Base-by-base conservation (phyloP, 805 yeast genomes). In the Candida silvicultrix region DNA sequence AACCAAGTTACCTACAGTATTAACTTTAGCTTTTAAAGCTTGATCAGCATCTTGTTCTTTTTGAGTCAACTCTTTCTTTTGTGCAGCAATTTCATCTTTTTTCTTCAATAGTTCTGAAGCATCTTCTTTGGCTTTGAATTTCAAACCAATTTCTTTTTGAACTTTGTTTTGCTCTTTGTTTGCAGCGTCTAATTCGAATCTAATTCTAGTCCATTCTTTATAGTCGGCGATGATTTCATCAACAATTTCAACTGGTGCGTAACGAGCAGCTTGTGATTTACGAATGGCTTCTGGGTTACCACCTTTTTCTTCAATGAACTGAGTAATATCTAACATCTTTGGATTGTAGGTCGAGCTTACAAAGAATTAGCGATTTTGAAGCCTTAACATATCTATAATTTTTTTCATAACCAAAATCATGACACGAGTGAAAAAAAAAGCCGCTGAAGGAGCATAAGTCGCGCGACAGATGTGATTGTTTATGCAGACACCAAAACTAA, bases 281-380 rank as follows among this genome's bases (percentile, higher is more conserved):
- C 85, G 85, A 64, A 94, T 89, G 45, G 73, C 73, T 56, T 90
- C 92, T 38, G 99, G 97, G 67, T 90, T 80, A 52, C 99, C 99
- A 49, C 99, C 99, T 70, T 89, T 92, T 64, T 94, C 99, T 57
- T 83, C 96, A 57, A 94, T 83, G 66, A 94, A 94, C 64, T 86
- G 85, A 55, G 84, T 74, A 55, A 94, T 88, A 68, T 94, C 99
- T 70, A 94, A 81, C 99, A 94, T 92, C n/a, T 45, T 37, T 54
- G 36, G 18, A 40, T 6, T 15, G 7, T 18, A 20, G 12, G 12
- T 35, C 4, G 38, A 19, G 22, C 12, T 16, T 5, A 6, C 11
- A n/a, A 19, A 35, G 6, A 8, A 19, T 12, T 31, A n/a, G 7
- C 6, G 14, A 8, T 31, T n/a, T 10, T 7, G 19, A 16, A n/a